Evolutionary conservation across 768 basidiomycete species (phyloP), one percentile per base, ranked within the genome.

Genomic region (Ramaria sp.): DNA sequence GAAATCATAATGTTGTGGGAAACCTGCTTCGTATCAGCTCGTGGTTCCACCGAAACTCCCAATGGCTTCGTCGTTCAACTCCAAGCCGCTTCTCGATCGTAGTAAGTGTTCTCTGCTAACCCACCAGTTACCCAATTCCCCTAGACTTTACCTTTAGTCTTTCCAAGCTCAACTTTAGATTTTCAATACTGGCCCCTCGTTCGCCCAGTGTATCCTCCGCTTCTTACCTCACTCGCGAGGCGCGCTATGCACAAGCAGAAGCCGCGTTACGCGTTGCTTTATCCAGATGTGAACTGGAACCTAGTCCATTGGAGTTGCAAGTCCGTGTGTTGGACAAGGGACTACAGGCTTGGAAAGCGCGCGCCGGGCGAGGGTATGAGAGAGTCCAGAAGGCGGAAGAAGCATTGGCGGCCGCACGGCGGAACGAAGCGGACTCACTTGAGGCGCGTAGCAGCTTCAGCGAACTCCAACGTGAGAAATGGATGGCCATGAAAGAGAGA

Each of bases 221-320:
- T 22, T 39, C 53, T 4, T 39, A 15, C 42, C 53, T 54, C 31
- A 15, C 53, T 12, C 22, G 41, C 15, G 41, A 45, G 22, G 41
- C 41, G n/a, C 75, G 79, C 38, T 78, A 81, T 62, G 68, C 70
- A 2, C 57, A 65, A 27, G 77, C 75, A 30, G 77, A 79, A 67
- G 67, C 67, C 45, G 71, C 71, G 30, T 72, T 80, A 39, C 66
- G 65, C 50, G 60, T 63, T 51, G 67, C 72, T 54, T 60, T 76
- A 33, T 61, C 65, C 49, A 64, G 61, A 38, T 73, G 69, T 53
- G 61, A 68, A 48, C 59, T 60, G 6, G 74, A 73, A 59, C 61
- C 65, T 7, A 70, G 73, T 2, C 63, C 73, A 30, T 66, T 69
- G 34, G 73, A 80, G 60, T 69, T 80, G 58, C 75, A 80, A 63